phyloP scores from a whole-genome alignment of 2,329 filamentous ascomycete species.

The Gyromitra esculenta region DNA sequence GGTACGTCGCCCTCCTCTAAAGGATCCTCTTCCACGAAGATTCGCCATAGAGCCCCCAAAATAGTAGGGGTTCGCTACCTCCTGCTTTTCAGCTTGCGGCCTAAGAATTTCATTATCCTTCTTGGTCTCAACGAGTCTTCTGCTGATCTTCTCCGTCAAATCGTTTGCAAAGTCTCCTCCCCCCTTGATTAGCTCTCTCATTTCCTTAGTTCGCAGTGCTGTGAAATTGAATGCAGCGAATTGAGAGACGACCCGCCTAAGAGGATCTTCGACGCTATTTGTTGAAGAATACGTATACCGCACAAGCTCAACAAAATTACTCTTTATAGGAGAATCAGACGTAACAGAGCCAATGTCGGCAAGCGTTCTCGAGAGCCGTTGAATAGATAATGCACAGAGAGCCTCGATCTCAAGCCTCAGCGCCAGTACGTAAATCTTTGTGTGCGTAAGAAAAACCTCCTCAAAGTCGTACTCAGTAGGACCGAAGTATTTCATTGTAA shows the following conservation, averaged over 20 bases:
- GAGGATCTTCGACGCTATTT: background rate
- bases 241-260: conserved; percentile 12
- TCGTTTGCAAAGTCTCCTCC: conserved; percentile 11
- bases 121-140: background rate
- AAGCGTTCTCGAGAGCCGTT: background rate
- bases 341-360: background rate
- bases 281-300: background rate
- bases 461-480: background rate
- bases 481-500: background rate
- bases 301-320: conserved; percentile 7
- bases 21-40: too few species aligned
- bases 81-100: background rate
- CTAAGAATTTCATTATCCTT: background rate
- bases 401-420: background rate
- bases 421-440: conserved; percentile 6
- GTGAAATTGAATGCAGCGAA: conserved; percentile 5
- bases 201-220: background rate
- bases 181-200: background rate
- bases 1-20: too few species aligned
- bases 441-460: conserved; percentile 20
- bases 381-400: background rate
- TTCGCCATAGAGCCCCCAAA: too few species aligned
- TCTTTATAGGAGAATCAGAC: background rate
- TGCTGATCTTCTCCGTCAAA: background rate
- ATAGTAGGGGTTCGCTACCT: background rate